A percentile compares a stretch with the other conserved stretches of the same genome.
phyloP scores from a whole-genome alignment of 495 filamentous ascomycete species.

The Ramalina intermedia region DNA sequence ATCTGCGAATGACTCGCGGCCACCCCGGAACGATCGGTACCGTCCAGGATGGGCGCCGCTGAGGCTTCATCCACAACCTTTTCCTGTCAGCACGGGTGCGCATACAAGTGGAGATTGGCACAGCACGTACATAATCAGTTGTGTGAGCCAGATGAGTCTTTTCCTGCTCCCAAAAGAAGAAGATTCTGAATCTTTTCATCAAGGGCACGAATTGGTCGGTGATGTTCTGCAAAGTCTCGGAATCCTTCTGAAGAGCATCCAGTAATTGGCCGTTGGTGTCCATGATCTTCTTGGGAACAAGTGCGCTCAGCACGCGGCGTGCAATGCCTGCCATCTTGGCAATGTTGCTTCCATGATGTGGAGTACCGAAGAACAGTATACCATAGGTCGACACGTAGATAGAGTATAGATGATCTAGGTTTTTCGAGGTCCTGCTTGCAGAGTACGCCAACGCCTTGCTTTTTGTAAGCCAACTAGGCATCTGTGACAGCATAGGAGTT shows the following conservation, averaged over 20 bases:
- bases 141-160: slow-evolving; percentile 20
- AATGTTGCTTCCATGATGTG: slow-evolving; percentile 17
- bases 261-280: slow-evolving; percentile 14
- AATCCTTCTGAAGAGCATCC: slow-evolving; percentile 19
- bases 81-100: not conserved
- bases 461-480: not conserved
- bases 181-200: slow-evolving; percentile 25
- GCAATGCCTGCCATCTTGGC: slow-evolving; percentile 6
- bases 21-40: slow-evolving; percentile 12
- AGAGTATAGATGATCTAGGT: slow-evolving; percentile 15
- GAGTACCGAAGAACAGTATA: slow-evolving; percentile 26
- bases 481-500: not conserved
- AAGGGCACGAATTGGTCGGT: slow-evolving; percentile 27
- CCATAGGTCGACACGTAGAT: slow-evolving; percentile 23
- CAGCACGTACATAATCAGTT: not conserved
- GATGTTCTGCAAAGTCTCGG: slow-evolving; percentile 27
- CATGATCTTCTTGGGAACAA: slow-evolving; percentile 10
- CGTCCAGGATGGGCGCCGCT: slow-evolving; percentile 8
- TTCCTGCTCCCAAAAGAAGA: slow-evolving; percentile 30
- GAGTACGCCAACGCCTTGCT: slow-evolving; percentile 7
- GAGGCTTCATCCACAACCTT: slow-evolving; percentile 4
- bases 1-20: slow-evolving; percentile 12
- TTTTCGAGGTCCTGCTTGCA: not conserved
- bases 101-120: too few species aligned
- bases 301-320: slow-evolving; percentile 6